Percentiles rank a stretch among this genome's conserved stretches.
Evolutionary conservation across 768 basidiomycete genomes (phyloP).

Genomic region (Suillus paluster): DNA sequence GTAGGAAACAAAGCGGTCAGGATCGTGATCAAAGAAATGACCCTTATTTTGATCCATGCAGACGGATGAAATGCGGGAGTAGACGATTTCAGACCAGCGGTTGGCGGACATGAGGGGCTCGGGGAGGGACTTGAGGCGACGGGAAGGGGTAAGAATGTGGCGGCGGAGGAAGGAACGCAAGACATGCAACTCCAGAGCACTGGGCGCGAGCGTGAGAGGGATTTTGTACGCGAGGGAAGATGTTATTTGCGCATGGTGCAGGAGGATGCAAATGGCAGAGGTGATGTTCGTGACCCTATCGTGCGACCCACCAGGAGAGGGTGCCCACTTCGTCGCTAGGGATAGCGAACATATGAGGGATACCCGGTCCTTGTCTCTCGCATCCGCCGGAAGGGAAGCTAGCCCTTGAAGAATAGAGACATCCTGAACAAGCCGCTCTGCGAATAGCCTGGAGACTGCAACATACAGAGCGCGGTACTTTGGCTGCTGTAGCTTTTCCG

Average conservation of each 20-base stretch:
- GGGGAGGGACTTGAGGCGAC: slow-evolving; percentile 48
- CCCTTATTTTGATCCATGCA: slow-evolving; percentile 65
- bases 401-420: slow-evolving; percentile 43
- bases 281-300: slow-evolving; percentile 68
- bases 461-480: slow-evolving; percentile 68
- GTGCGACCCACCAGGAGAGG: slow-evolving; percentile 59
- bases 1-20: slow-evolving; percentile 60
- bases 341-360: slow-evolving; percentile 40
- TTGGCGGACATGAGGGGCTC: slow-evolving; percentile 68
- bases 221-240: slow-evolving; percentile 14
- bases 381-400: slow-evolving; percentile 36
- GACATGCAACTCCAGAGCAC: slow-evolving; percentile 40
- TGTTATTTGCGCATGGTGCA: slow-evolving; percentile 44
- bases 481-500: slow-evolving; percentile 45
- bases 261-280: slow-evolving; percentile 61
- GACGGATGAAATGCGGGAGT: slow-evolving; percentile 60
- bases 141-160: slow-evolving; percentile 62
- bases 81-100: slow-evolving; percentile 60
- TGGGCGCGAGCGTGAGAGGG: slow-evolving; percentile 32
- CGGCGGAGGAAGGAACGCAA: slow-evolving; percentile 63
- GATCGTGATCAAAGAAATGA: slow-evolving; percentile 62
- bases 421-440: slow-evolving; percentile 55
- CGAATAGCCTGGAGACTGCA: slow-evolving; percentile 63
- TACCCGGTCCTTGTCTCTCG: slow-evolving; percentile 22
- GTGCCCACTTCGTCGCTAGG: slow-evolving; percentile 74